Conservation (phyloP, 148 eudicot genomes). For the Rhododendron simsii region DNA sequence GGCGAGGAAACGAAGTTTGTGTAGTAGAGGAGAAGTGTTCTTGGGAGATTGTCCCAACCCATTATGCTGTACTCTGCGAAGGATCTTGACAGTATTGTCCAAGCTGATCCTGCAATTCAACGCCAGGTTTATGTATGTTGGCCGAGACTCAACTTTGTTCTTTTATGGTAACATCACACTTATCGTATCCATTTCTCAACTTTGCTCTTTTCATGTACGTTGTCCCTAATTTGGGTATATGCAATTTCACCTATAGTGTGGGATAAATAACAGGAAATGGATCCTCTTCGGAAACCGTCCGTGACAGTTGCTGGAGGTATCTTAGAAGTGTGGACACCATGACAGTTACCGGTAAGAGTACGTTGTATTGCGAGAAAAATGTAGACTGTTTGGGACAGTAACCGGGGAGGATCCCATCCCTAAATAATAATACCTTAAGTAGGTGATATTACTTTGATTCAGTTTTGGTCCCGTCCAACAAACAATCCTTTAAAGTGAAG, state of each 20-base stretch:
- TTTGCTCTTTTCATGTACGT: too few species aligned
- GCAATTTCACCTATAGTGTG: not conserved
- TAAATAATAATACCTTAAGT: not conserved
- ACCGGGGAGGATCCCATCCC: not conserved
- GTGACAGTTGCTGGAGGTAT: not conserved
- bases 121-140: too few species aligned
- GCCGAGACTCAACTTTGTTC: too few species aligned
- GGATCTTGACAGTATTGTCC: slow-evolving; percentile 79
- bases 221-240: not conserved
- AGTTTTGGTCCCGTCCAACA: not conserved
- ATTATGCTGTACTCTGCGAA: slow-evolving; percentile 72
- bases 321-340: not conserved
- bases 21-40: slow-evolving; percentile 90
- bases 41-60: slow-evolving; percentile 89
- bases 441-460: not conserved
- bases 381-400: too few species aligned
- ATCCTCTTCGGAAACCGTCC: not conserved
- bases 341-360: too few species aligned
- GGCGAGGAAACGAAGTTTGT: slow-evolving; percentile 94
- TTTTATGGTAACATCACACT: too few species aligned
- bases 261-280: too few species aligned
- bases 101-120: slow-evolving; percentile 69
- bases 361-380: too few species aligned
- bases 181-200: too few species aligned
- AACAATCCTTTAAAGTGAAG: not conserved